Evolutionary conservation across 805 yeast species (phyloP), one percentile per base, ranked within the genome.

Genomic region (Saccharomycopsis fermentans): DNA sequence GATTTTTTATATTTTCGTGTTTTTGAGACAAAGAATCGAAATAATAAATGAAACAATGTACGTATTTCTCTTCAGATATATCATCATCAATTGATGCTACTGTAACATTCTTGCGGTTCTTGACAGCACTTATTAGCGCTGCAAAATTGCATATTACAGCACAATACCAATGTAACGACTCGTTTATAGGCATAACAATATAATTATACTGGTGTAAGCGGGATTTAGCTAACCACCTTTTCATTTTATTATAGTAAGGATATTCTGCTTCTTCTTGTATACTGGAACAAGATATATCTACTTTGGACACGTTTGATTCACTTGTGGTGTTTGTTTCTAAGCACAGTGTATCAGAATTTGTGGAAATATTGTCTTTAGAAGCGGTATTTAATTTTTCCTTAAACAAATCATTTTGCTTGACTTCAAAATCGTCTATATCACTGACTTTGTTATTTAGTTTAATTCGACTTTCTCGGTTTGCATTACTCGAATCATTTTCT

Each of bases 111-210:
- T 40, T 65, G 56, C 39, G 59, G 65, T 11, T 63, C 43, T 52
- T 52, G 5, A 56, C 36, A n/a, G 29, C 48, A 19, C 21, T 26
- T 66, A 48, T 19, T 69, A 62, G 19, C 56, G 66, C 63, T 55
- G 81, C 74, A 65, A 81, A 72, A 61, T 85, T 78, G 59, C 81
- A 75, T 3, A 92, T 79, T 3, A 92, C 79, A 29, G 88, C 84
- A 52, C 91, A 83, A 67, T 83, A 88, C 99, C 99, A 94, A 71
- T 94, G 99, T 43, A 80, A 74, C 47, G 78, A 78, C 62, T 84
- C 87, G 69, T 89, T 88, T 8, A 94, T 83, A 0, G 99, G 99
- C 11, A 92, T 75, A 1, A 91, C 77, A 1, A 90, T 73, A 65
- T 77, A 81, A 52, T 81, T 78, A 65, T 77, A 84, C 19, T 73